Evolutionary conservation across 1,139 yeast species (phyloP), one percentile per base, ranked within the genome.

Genomic region (Ogataea hybrid): DNA sequence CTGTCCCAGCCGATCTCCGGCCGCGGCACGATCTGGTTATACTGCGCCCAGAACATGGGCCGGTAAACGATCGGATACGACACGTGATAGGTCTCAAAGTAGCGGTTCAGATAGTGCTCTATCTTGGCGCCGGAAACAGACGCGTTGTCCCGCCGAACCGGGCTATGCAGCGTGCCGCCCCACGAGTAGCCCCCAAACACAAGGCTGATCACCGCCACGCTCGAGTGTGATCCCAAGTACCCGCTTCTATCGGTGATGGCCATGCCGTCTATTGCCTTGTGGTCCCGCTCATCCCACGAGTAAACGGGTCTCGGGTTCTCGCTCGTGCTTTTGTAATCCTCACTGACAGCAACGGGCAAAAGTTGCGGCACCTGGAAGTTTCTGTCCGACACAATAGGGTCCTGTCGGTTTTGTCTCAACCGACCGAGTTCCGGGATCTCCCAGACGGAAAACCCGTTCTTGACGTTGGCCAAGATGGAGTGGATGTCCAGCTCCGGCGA

Each of bases 121-220:
- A 65, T 55, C n/a, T 67, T 53, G 33, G 18, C 11, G n/a, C 18
- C 15, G 8, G 31, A 16, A 4, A 17, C 15, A 6, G 16, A 11
- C 11, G n/a, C 9, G 4, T 9, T 15, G 16, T 28, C 18, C 18
- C 18, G 31, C 21, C 11, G 31, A 5, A 11, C n/a, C 12, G 18
- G 16, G 21, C 11, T 41, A 22, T 15, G 41, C 23, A 11, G 39
- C 38, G 27, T 47, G 44, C 18, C 44, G 18, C 30, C 28, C 20
- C n/a, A 10, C 54, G 32, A 57, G 46, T 17, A 59, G 50, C 51
- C 51, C 25, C 63, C 52, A 22, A 62, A 52, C 21, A 61, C 49
- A 4, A 63, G 64, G 17, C 64, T 49, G 22, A 64, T 47, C 37
- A 62, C 48, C 4, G 46, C 37, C 3, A 48, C 48, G 17, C 37